Conservation (phyloP, 305 asterid species). For the Nicotiana rustica region DNA sequence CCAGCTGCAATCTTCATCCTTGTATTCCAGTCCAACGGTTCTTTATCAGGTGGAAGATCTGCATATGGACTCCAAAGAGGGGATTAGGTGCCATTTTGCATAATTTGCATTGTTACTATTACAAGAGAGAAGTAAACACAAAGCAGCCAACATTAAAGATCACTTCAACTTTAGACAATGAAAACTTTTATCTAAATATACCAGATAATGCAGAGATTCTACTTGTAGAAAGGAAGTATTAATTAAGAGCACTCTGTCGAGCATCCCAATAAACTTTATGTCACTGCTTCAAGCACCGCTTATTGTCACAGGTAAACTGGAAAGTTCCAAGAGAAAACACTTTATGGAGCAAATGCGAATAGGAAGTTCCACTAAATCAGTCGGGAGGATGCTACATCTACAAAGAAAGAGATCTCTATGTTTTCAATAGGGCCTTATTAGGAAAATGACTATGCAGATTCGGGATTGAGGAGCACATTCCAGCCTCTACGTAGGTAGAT, state of each 20-base stretch:
- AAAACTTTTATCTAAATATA: not conserved
- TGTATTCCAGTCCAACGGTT: constrained; percentile 94
- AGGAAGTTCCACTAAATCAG: no score
- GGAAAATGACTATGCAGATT: not conserved
- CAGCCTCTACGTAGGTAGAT: no score
- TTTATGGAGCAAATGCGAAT: no score
- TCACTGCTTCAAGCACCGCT: not conserved
- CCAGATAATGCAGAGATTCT: not conserved
- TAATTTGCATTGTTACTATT: constrained; percentile 26
- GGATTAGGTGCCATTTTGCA: constrained; percentile 18
- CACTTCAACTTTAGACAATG: constrained; percentile 8
- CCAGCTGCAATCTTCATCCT: constrained; percentile 98
- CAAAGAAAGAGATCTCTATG: not conserved
- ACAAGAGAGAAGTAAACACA: constrained; percentile 23
- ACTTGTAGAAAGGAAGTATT: constrained; percentile 10
- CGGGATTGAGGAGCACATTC: not conserved
- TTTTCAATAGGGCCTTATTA: not conserved
- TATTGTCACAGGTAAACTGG: no score
- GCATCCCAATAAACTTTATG: constrained; percentile 6
- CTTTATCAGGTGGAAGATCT: constrained; percentile 78
- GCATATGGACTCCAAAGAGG: constrained; percentile 33
- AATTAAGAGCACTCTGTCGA: constrained; percentile 2
- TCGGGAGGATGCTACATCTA: no score
- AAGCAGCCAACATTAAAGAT: constrained; percentile 9
- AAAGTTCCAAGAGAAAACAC: no score